A percentile compares a stretch with the other conserved stretches of the same genome.
Evolutionary conservation across 768 basidiomycete species (phyloP).

Genomic region (Collybia sordida): DNA sequence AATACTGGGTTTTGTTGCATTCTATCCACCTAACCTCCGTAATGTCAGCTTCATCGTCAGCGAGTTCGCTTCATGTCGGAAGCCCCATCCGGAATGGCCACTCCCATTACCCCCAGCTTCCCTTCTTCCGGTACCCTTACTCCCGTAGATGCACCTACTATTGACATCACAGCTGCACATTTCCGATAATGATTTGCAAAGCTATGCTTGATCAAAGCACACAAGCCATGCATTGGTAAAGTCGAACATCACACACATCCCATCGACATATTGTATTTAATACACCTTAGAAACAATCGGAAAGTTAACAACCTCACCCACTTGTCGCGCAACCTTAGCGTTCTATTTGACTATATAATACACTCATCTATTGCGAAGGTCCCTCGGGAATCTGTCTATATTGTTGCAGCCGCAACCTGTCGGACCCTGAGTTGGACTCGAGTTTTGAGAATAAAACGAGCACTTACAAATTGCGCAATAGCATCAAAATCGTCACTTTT

Average conservation of each 20-base stretch:
- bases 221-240: slow-evolving; percentile 4
- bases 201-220: no score
- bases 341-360: slow-evolving; percentile 29
- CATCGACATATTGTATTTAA: slow-evolving; percentile 29
- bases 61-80: slow-evolving; percentile 76
- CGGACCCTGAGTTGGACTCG: slow-evolving; percentile 1
- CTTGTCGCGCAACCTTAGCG: slow-evolving; percentile 24
- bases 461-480: slow-evolving; percentile 90
- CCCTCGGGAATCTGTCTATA: slow-evolving; percentile 37
- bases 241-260: slow-evolving; percentile 5
- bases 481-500: slow-evolving; percentile 96
- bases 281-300: slow-evolving; percentile 24
- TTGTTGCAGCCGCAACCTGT: slow-evolving; percentile 56
- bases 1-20: slow-evolving; percentile 18
- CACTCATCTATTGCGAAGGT: slow-evolving; percentile 27
- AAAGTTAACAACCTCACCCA: slow-evolving; percentile 17
- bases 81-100: slow-evolving; percentile 62
- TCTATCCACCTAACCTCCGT: slow-evolving; percentile 10
- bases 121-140: slow-evolving; percentile 52
- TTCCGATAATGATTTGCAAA: slow-evolving; percentile 26
- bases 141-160: slow-evolving; percentile 18
- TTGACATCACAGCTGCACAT: slow-evolving; percentile 47
- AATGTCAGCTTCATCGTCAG: slow-evolving; percentile 71
- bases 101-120: slow-evolving; percentile 62
- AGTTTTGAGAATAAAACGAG: background rate